phyloP scores from a whole-genome alignment of 805 yeast genomes.

The Wickerhamiella brachini region DNA sequence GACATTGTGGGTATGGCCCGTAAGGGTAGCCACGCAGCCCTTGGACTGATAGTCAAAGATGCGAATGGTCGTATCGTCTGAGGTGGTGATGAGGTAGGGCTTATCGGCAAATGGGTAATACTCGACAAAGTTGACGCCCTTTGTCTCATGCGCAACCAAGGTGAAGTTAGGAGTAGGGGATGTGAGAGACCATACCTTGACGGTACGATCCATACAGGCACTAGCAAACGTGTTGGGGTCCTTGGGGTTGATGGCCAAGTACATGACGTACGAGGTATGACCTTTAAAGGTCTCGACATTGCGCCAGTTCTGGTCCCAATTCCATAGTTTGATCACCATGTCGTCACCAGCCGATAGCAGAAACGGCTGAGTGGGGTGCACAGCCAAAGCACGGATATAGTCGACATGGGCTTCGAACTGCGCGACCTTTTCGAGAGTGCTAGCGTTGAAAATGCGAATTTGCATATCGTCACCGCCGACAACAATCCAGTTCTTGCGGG shows the following conservation, averaged over 20 bases:
- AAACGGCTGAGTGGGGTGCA: constrained; percentile 87
- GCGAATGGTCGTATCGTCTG: constrained; percentile 80
- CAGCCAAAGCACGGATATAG: constrained; percentile 83
- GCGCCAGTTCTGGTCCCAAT: constrained; percentile 93
- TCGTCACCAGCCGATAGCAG: constrained; percentile 86
- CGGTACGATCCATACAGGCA: constrained; percentile 91
- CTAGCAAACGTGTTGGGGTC: constrained; percentile 97
- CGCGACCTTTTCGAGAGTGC: constrained; percentile 84
- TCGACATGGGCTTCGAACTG: constrained; percentile 99
- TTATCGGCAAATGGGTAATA: constrained; percentile 96
- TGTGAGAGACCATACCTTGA: constrained; percentile 92
- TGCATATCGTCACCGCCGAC: constrained; percentile 95
- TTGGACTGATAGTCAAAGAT: constrained; percentile 97
- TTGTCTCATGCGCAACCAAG: constrained; percentile 74
- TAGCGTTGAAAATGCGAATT: constrained; percentile 83
- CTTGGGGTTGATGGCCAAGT: constrained; percentile 89
- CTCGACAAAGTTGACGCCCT: constrained; percentile 92
- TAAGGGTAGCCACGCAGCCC: constrained; percentile 84
- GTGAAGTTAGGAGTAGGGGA: constrained; percentile 83
- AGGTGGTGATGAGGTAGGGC: constrained; percentile 83
- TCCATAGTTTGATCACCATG: constrained; percentile 84
- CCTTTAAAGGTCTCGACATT: constrained; percentile 87
- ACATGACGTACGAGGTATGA: constrained; percentile 91
- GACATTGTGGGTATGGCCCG: constrained; percentile 88
- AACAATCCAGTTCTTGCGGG: constrained; percentile 93